Evolutionary conservation across 257 asterid genomes (phyloP), one percentile per base, ranked within the genome.

Genomic region (Phtheirospermum japonicum): DNA sequence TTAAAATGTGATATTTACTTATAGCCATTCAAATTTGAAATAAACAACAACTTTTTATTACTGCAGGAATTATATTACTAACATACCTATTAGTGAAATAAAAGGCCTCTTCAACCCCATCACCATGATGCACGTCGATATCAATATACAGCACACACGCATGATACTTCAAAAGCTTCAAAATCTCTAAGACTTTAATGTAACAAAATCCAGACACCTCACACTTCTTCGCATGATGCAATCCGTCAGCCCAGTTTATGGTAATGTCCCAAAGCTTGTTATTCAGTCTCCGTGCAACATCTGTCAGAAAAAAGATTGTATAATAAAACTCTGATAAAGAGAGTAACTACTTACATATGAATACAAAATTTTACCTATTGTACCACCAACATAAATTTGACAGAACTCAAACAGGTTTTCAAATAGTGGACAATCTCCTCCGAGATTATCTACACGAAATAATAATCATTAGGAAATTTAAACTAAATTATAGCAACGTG

Each of bases 41-140:
- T n/a, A n/a, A n/a, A n/a, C n/a, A n/a, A n/a, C n/a, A n/a, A 42
- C 10, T 0, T 13, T 14, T 12, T 12, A 34, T 13, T 20, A 32
- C 48, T 37, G 34, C 39, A 37, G 39, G 9, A 10, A 2, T 13
- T 31, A 69, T 11, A 63, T 16, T 63, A 46, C 33, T 16, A 13
- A 59, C 8, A 1, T 78, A 87, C 99, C 99, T 87, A 77, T 93
- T 96, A 5, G 99, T 89, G 69, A 83, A 85, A 79, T 85, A 93
- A 73, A 93, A 93, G 63, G 99, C 99, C 77, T 89, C 99, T 87
- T 93, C 99, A 62, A 93, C 99, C 62, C 99, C 99, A 73, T 93
- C 99, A 66, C 99, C 99, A 14, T 93, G 99, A 74, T 93, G 99
- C 67, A 93, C 99, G 71, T 93, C 99, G 70, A 93, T 93, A 80